Conservation (phyloP, 1,284 basidiomycete genomes). For the Cutaneotrichosporon cutaneum region DNA sequence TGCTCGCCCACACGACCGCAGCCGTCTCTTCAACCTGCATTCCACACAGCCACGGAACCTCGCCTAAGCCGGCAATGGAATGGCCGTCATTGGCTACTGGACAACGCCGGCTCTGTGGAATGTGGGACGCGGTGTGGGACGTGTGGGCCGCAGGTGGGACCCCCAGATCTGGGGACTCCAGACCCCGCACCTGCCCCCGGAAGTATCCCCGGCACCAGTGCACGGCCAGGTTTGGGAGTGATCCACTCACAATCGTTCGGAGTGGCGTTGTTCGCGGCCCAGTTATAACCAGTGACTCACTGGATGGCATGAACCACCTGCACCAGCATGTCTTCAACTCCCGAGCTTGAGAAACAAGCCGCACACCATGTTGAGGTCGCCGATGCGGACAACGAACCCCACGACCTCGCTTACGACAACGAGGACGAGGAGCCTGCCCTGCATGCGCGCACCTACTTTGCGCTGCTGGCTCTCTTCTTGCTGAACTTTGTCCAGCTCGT, state of each 20-base stretch:
- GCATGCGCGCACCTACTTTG: slow-evolving; percentile 11
- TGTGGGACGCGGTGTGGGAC: background rate
- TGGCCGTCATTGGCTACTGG: too few species aligned
- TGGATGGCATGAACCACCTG: background rate
- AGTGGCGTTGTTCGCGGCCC: too few species aligned
- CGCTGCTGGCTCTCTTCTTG: slow-evolving; percentile 7
- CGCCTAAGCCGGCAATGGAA: too few species aligned
- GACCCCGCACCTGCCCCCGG: too few species aligned
- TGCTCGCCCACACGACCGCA: too few species aligned
- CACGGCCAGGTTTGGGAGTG: too few species aligned
- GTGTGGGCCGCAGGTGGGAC: background rate
- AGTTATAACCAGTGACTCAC: too few species aligned
- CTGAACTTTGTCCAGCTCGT: slow-evolving; percentile 14
- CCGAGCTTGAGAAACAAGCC: background rate
- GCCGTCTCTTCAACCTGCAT: too few species aligned
- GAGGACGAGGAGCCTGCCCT: slow-evolving; percentile 12
- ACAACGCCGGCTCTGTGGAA: background rate
- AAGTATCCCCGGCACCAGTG: background rate
- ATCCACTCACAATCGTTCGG: too few species aligned
- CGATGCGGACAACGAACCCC: background rate
- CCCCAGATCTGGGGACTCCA: background rate
- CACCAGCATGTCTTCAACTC: background rate
- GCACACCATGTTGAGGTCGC: background rate
- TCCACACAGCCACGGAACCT: too few species aligned
- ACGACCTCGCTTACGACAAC: slow-evolving; percentile 8